phyloP scores from a whole-genome alignment of 345 rosid species.

The Populus alba region DNA sequence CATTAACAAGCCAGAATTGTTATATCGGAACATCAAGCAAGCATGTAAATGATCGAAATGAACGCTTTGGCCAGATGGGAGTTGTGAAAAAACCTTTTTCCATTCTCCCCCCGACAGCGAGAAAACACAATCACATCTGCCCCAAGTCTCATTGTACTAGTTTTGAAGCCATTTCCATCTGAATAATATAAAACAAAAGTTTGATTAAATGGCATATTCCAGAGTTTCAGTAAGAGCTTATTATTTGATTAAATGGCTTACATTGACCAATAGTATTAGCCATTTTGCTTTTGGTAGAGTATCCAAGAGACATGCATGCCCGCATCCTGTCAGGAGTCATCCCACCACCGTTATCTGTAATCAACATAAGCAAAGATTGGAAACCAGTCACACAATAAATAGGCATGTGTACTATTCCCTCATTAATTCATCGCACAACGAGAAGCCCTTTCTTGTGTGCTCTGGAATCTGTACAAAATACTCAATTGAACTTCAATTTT shows the following conservation, averaged over 20 bases:
- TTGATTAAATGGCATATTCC: neutral
- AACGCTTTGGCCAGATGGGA: neutral
- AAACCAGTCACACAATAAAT: neutral
- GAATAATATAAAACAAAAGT: constrained; percentile 1
- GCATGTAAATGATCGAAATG: too few relatives aligned
- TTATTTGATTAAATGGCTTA: constrained; percentile 20
- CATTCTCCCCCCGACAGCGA: constrained; percentile 41
- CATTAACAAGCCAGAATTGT: too few relatives aligned
- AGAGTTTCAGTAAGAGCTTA: neutral
- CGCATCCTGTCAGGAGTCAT: constrained; percentile 67
- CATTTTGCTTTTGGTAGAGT: constrained; percentile 71
- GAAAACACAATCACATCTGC: constrained; percentile 85
- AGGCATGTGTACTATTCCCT: too few relatives aligned
- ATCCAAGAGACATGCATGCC: constrained; percentile 80
- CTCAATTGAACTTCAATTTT: too few relatives aligned
- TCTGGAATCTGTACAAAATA: too few relatives aligned
- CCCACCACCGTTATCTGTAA: constrained; percentile 79
- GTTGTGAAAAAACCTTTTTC: constrained; percentile 34
- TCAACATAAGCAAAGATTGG: neutral
- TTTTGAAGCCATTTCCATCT: constrained; percentile 92
- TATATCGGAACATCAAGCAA: too few relatives aligned
- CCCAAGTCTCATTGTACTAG: constrained; percentile 88
- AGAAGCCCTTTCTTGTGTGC: too few relatives aligned
- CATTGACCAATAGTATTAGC: constrained; percentile 78
- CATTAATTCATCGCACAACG: too few relatives aligned